Percentiles rank a stretch among this genome's conserved stretches.
Evolutionary conservation across 2,329 filamentous ascomycete genomes (phyloP).

Genomic region (Penicillium expansum): DNA sequence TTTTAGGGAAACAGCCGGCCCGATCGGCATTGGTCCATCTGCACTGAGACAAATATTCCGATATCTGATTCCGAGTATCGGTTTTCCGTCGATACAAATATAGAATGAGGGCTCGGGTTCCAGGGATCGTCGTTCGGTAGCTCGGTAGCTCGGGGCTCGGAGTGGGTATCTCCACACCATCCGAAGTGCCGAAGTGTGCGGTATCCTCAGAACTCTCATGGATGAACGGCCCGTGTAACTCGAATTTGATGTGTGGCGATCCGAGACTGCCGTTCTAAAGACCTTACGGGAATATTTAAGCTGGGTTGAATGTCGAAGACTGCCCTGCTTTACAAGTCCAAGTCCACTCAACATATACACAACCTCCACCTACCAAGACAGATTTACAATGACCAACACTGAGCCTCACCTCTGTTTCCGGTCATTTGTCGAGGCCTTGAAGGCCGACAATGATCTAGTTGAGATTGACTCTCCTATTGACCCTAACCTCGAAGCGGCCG

Average conservation of each 20-base stretch:
- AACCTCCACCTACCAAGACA: neutral
- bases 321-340: neutral
- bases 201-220: neutral
- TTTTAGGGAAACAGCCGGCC: neutral
- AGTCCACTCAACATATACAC: neutral
- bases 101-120: neutral
- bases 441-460: constrained; percentile 44
- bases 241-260: neutral
- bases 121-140: neutral
- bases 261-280: neutral
- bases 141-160: neutral
- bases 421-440: constrained; percentile 46
- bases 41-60: neutral
- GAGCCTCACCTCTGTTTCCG: constrained; percentile 44
- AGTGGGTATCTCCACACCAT: neutral
- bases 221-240: neutral
- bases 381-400: constrained; percentile 8
- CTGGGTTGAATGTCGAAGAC: neutral
- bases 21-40: neutral
- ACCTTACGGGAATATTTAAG: neutral
- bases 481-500: constrained; percentile 48
- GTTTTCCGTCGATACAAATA: neutral
- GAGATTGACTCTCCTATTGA: constrained; percentile 46
- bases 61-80: neutral
- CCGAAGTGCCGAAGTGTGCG: neutral